Percentiles rank a stretch among this genome's conserved stretches.
phyloP scores from a whole-genome alignment of 108 stramenopile genomes.

The Bacterosira constricta region DNA sequence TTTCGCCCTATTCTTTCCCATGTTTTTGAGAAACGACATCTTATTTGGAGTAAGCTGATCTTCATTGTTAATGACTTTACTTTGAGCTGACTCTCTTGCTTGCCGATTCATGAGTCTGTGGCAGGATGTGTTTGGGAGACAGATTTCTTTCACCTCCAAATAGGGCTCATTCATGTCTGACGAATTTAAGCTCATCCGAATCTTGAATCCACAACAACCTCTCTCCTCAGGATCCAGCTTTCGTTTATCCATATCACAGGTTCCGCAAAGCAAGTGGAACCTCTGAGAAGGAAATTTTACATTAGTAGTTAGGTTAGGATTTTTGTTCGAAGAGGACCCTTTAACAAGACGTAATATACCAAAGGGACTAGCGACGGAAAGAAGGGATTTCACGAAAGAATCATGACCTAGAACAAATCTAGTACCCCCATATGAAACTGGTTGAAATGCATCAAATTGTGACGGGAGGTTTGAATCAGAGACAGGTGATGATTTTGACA shows the following conservation, averaged over 20 bases:
- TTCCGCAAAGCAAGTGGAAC: not conserved
- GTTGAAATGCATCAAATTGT: no score
- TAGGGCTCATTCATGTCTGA: not conserved
- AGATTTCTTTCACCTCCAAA: not conserved
- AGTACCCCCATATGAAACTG: no score
- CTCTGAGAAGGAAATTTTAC: not conserved
- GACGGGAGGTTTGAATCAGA: no score
- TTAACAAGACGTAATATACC: no score
- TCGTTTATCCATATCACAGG: not conserved
- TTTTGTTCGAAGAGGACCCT: not conserved
- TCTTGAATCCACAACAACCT: slow-evolving; percentile 8
- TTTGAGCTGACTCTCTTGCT: not conserved
- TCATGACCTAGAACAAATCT: no score
- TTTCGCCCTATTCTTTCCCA: not conserved
- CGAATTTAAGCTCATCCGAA: not conserved
- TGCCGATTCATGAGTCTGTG: not conserved
- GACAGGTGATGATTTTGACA: no score
- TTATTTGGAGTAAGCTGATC: slow-evolving; percentile 7
- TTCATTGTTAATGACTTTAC: not conserved
- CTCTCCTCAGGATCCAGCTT: not conserved
- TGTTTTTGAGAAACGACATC: not conserved
- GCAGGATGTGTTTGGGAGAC: not conserved
- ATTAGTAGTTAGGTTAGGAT: not conserved
- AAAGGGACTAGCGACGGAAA: no score
- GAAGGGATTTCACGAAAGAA: no score